These are phyloP conservation scores for Penicillium sp. DNA, from an alignment of 2,329 filamentous ascomycete genomes.

Conservation along the genomic window DNA sequence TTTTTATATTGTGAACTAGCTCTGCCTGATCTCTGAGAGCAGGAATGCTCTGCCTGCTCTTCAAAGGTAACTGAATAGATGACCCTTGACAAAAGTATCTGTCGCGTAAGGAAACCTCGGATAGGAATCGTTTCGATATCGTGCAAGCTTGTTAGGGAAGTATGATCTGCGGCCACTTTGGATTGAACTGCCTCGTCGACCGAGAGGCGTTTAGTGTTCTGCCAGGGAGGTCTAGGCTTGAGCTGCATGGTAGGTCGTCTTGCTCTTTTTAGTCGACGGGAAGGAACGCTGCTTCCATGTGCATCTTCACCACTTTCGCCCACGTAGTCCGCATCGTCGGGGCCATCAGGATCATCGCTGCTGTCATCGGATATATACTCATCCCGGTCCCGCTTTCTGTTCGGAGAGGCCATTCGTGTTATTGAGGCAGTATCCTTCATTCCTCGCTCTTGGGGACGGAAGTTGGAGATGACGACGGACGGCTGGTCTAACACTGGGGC, in stretches of 20 bases:
- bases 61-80: constrained; percentile 14
- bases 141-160: constrained; percentile 5
- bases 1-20: background rate
- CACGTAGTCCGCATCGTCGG: constrained; percentile 1
- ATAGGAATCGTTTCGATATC: constrained; percentile 14
- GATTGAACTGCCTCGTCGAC: constrained; percentile 1
- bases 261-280: background rate
- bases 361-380: constrained; percentile 1
- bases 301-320: constrained; percentile 1
- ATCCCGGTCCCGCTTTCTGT: constrained; percentile 5
- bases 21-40: background rate
- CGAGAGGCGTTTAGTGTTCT: constrained; percentile 3
- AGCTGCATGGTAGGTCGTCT: background rate
- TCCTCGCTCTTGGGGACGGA: background rate
- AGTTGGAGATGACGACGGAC: constrained; percentile 3
- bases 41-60: constrained; percentile 11
- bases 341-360: constrained; percentile 5
- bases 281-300: constrained; percentile 2
- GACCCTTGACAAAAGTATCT: constrained; percentile 11
- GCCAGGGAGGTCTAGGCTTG: constrained; percentile 1
- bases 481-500: background rate
- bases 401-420: background rate
- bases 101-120: constrained; percentile 12
- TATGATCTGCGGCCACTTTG: constrained; percentile 1
- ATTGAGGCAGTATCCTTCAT: background rate